phyloP scores from a whole-genome alignment of 1,139 yeast genomes.

The Spathaspora jeffriesii region DNA sequence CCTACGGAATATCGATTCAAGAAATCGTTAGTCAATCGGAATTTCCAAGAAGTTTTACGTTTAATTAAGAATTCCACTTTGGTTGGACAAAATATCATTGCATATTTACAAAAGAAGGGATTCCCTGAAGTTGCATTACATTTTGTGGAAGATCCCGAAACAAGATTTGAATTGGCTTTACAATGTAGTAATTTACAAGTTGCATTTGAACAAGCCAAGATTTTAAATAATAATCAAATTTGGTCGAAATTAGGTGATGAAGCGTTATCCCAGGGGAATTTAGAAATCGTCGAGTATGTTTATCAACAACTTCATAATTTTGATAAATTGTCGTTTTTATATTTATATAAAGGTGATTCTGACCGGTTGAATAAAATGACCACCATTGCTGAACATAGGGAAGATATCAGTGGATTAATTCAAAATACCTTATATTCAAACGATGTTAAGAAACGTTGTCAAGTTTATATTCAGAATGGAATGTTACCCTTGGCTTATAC shows the following conservation, averaged over 20 bases:
- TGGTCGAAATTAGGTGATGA: conserved; percentile 89
- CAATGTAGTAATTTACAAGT: conserved; percentile 88
- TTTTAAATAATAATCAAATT: conserved; percentile 62
- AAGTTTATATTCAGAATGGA: conserved; percentile 75
- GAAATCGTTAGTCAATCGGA: conserved; percentile 85
- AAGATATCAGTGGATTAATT: conserved; percentile 76
- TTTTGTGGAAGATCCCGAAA: conserved; percentile 95
- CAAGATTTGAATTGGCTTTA: conserved; percentile 92
- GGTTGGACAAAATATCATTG: conserved; percentile 97
- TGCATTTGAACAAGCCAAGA: conserved; percentile 89
- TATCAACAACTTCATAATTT: conserved; percentile 86
- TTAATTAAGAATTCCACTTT: conserved; percentile 86
- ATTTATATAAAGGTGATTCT: conserved; percentile 78
- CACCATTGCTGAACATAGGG: conserved; percentile 85
- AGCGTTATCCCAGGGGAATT: conserved; percentile 89
- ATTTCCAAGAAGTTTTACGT: conserved; percentile 89
- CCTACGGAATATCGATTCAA: conserved; percentile 98
- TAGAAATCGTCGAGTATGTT: conserved; percentile 81
- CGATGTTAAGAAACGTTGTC: conserved; percentile 75
- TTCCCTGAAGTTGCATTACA: conserved; percentile 94
- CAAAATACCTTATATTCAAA: conserved; percentile 82
- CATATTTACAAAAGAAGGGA: conserved; percentile 92
- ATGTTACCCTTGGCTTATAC: conserved; percentile 91
- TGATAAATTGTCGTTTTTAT: conserved; percentile 88
- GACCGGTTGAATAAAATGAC: conserved; percentile 82